Percentiles rank a stretch among this genome's conserved stretches.
phyloP scores from a whole-genome alignment of 257 asterid species.

The Voacanga thouarsii region DNA sequence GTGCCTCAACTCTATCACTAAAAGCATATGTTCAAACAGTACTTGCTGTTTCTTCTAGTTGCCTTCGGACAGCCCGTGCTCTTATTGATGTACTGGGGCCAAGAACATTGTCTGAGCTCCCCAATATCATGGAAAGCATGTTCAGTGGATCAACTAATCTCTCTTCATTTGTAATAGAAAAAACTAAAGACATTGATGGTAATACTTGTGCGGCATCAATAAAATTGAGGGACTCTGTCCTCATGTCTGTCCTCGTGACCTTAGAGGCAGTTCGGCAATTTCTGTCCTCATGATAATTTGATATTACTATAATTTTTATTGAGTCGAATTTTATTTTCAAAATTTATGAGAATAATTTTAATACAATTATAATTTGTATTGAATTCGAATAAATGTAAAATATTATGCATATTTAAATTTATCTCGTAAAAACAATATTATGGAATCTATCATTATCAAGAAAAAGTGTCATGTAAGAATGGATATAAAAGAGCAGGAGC shows the following conservation, averaged over 20 bases:
- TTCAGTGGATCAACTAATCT: conserved; percentile 41
- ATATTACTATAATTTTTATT: too few species aligned
- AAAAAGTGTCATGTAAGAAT: too few species aligned
- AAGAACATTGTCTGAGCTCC: conserved; percentile 73
- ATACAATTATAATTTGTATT: too few species aligned
- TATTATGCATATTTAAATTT: too few species aligned
- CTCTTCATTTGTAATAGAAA: conserved; percentile 26
- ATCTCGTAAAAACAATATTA: too few species aligned
- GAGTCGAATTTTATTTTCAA: too few species aligned
- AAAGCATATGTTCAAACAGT: conserved; percentile 52
- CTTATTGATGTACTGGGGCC: conserved; percentile 80
- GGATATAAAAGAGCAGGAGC: too few species aligned
- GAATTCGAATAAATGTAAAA: too few species aligned
- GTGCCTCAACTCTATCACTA: conserved; percentile 72
- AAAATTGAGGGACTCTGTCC: conserved; percentile 44
- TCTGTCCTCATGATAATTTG: conserved; percentile 16
- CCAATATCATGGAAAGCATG: conserved; percentile 58
- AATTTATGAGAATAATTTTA: too few species aligned
- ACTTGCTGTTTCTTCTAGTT: conserved; percentile 55
- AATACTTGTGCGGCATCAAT: conserved; percentile 29
- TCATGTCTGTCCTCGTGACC: conserved; percentile 15
- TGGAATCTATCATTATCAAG: too few species aligned
- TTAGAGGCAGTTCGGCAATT: conserved; percentile 88
- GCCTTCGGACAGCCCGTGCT: conserved; percentile 78
- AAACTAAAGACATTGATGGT: conserved; percentile 21